Evolutionary conservation across 805 yeast species (phyloP).

Genomic region (Pichia californica): DNA sequence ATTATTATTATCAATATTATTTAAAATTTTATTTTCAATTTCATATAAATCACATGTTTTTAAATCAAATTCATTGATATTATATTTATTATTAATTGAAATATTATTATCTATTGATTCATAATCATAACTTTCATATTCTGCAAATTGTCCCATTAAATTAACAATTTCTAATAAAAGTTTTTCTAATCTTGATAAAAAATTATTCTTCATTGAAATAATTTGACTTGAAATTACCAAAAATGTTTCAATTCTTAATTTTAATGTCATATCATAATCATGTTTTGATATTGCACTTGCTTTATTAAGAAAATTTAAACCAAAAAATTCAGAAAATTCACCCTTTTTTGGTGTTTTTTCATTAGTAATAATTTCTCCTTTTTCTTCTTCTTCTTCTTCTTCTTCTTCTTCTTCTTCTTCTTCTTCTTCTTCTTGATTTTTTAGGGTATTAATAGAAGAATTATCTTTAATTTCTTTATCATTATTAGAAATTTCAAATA

Average conservation of each 20-base stretch:
- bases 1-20: background rate
- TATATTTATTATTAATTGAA: background rate
- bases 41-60: background rate
- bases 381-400: background rate
- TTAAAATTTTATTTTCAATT: slow-evolving; percentile 1
- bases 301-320: slow-evolving; percentile 8
- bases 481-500: slow-evolving; percentile 41
- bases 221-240: slow-evolving; percentile 18
- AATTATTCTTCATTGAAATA: slow-evolving; percentile 14
- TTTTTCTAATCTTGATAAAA: slow-evolving; percentile 12
- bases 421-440: background rate
- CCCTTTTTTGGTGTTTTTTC: background rate
- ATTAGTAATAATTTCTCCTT: background rate
- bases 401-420: background rate
- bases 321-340: slow-evolving; percentile 11
- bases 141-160: slow-evolving; percentile 12
- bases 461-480: background rate
- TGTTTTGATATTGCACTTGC: slow-evolving; percentile 5
- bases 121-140: slow-evolving; percentile 4
- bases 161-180: slow-evolving; percentile 13
- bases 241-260: slow-evolving; percentile 23
- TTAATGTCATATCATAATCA: slow-evolving; percentile 1
- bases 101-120: background rate
- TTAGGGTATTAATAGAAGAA: no score
- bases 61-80: background rate